phyloP scores from a whole-genome alignment of 331 rosid genomes.

The Arachis monticola region DNA sequence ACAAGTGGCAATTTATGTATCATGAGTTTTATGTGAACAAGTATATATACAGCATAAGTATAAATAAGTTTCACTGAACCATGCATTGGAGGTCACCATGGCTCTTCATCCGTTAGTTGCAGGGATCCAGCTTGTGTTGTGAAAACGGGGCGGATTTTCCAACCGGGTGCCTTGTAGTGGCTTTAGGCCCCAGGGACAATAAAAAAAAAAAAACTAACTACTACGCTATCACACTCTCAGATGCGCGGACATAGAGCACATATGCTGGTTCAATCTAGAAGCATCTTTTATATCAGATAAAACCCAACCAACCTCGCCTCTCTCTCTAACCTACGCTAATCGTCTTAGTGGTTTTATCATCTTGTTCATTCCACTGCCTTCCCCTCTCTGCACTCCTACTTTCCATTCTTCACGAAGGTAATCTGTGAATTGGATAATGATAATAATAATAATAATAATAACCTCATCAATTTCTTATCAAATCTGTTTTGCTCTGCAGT shows the following conservation, averaged over 20 bases:
- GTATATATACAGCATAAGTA: constrained; percentile 11
- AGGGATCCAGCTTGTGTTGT: no score
- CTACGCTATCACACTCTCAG: no score
- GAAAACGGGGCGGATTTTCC: no score
- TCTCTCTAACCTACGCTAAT: no score
- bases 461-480: neutral
- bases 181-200: no score
- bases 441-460: neutral
- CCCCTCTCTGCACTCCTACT: no score
- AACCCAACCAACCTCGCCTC: neutral
- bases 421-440: neutral
- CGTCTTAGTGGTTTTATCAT: constrained; percentile 24
- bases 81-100: no score
- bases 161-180: no score
- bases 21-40: constrained; percentile 9
- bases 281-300: constrained; percentile 7
- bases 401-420: constrained; percentile 1
- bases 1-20: neutral
- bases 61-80: constrained; percentile 10
- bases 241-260: neutral
- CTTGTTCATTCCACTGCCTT: neutral
- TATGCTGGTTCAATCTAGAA: constrained; percentile 11
- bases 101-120: no score
- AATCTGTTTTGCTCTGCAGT: neutral
- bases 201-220: no score